Evolutionary conservation across 345 rosid species (phyloP).

Genomic region (Barbarea vulgaris): DNA sequence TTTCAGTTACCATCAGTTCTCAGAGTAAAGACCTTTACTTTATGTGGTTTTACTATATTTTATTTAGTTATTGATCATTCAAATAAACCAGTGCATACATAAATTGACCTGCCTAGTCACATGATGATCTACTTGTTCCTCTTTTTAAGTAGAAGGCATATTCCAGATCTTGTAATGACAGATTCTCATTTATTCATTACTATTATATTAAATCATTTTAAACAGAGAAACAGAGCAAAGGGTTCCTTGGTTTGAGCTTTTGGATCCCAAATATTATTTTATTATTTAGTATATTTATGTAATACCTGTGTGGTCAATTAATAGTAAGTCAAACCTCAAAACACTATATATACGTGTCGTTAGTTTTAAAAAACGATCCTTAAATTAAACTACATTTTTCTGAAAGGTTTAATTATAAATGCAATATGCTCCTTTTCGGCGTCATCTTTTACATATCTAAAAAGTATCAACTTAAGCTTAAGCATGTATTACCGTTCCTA

Average conservation of each 20-base stretch:
- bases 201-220: neutral
- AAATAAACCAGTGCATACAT: neutral
- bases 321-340: neutral
- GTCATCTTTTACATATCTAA: neutral
- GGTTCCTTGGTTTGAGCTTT: conserved; percentile 7
- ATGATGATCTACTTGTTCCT: conserved; percentile 2
- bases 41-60: neutral
- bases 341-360: neutral
- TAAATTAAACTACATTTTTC: neutral
- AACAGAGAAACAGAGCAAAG: neutral
- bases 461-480: neutral
- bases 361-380: neutral
- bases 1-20: neutral
- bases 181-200: neutral
- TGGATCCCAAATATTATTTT: conserved; percentile 9
- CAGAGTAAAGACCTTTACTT: conserved; percentile 13
- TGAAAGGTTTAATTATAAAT: neutral
- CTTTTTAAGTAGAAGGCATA: neutral
- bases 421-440: neutral
- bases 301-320: neutral
- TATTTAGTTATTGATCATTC: neutral
- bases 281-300: neutral
- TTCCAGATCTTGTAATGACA: neutral
- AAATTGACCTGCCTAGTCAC: conserved; percentile 11
- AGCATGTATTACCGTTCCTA: neutral